Evolutionary conservation across 805 yeast genomes (phyloP), one percentile per base, ranked within the genome.

Genomic region (Cyberlindnera japonica): DNA sequence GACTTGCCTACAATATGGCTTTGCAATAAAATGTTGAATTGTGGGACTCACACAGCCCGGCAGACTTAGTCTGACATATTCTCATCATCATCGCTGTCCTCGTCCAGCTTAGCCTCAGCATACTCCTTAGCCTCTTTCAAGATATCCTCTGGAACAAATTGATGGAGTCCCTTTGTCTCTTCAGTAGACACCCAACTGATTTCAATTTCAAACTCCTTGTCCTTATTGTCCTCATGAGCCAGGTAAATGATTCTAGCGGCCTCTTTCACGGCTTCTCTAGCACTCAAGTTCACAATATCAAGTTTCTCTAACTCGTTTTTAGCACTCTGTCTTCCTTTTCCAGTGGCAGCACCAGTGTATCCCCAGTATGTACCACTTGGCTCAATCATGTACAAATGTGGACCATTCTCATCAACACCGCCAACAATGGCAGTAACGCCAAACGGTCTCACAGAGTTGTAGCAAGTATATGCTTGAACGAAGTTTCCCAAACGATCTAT

Each of bases 311-410:
- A 75, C 66, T 93, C 99, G 21, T 91, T 84, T 67, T 91, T 91
- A 36, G 99, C 99, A n/a, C 87, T 78, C 65, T 93, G 99, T 64
- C 98, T 80, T 35, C 99, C 99, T 63, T 91, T 93, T 49, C 99
- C 99, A 4, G 97, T 79, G 14, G 99, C 99, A 28, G 96, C 95
- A 46, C 96, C 99, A 40, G 77, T 74, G 67, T 93, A 93, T 37
- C 99, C 99, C 98, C 99, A 95, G 59, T 82, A 88, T 1, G 88
- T 72, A 47, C 99, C 99, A 62, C 95, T 85, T 54, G 99, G 99
- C 63, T 93, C 99, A 44, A 93, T 73, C 97, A 91, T 93, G 67
- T 83, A 91, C 54, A 93, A 74, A 62, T 91, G 97, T 16, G 95
- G 77, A 11, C 97, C 98, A 45, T 84, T 77, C 31, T 78, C 82